A percentile compares a stretch with the other conserved stretches of the same genome.
Conservation (phyloP, 352 stramenopile genomes). For the Phytophthora crassamura region DNA sequence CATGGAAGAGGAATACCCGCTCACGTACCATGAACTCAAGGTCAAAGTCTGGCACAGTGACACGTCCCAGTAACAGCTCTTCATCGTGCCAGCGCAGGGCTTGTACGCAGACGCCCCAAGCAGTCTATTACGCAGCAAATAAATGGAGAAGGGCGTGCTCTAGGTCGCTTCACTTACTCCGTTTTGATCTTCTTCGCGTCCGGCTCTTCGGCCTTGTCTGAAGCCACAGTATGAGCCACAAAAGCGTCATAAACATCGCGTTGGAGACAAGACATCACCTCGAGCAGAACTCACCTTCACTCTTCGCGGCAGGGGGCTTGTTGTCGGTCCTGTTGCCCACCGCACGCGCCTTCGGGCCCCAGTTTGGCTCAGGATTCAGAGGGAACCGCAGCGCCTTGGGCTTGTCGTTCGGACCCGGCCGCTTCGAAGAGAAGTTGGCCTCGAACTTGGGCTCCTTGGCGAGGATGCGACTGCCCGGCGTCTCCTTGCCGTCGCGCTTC, state of each 20-base stretch:
- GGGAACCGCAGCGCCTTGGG: slow-evolving; percentile 94
- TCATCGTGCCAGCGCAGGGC: background rate
- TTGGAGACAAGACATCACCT: background rate
- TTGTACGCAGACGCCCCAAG: slow-evolving; percentile 21
- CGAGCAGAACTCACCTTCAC: slow-evolving; percentile 27
- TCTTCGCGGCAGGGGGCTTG: slow-evolving; percentile 20
- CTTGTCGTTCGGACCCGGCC: slow-evolving; percentile 71
- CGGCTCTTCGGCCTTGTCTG: slow-evolving; percentile 57
- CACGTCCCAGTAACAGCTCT: slow-evolving; percentile 25
- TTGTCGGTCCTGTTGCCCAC: slow-evolving; percentile 69
- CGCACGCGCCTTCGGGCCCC: slow-evolving; percentile 94
- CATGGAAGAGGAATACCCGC: slow-evolving; percentile 86
- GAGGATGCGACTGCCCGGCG: slow-evolving; percentile 86
- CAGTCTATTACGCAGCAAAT: slow-evolving; percentile 44
- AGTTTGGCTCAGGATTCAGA: slow-evolving; percentile 96
- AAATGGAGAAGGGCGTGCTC: slow-evolving; percentile 18
- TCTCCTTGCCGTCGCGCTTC: slow-evolving; percentile 84
- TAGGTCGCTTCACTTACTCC: slow-evolving; percentile 44
- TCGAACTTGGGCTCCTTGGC: slow-evolving; percentile 85
- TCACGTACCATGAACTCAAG: slow-evolving; percentile 89
- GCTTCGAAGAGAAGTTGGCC: slow-evolving; percentile 85
- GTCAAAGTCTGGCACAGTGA: slow-evolving; percentile 79
- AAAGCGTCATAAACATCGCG: slow-evolving; percentile 13
- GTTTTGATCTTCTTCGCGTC: slow-evolving; percentile 86
- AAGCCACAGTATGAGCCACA: slow-evolving; percentile 19